These are phyloP conservation scores for Grosmannia serpens DNA, from an alignment of 2,329 filamentous ascomycete species.

Conservation along the genomic window DNA sequence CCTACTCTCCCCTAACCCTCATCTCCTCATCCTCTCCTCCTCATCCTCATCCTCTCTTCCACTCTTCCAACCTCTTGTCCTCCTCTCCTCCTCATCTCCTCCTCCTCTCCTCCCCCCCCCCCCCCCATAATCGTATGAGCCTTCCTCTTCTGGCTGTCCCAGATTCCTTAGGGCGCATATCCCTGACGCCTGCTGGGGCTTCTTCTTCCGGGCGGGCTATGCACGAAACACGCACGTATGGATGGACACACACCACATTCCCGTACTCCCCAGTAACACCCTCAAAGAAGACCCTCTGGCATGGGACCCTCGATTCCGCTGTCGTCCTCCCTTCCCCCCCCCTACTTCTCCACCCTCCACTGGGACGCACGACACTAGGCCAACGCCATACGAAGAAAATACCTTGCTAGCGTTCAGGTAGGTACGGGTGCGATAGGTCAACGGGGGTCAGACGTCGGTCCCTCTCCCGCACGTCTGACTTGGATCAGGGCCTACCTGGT, in stretches of 20 bases:
- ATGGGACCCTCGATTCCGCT: not conserved
- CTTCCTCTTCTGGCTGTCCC: too few relatives aligned
- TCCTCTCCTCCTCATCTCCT: not conserved
- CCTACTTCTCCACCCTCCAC: not conserved
- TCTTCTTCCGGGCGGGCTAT: not conserved
- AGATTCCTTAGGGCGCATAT: not conserved
- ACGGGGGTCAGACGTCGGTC: constrained; percentile 1
- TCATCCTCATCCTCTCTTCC: not conserved
- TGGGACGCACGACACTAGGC: not conserved
- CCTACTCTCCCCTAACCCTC: not conserved
- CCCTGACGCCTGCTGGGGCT: not conserved
- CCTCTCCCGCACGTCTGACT: constrained; percentile 4
- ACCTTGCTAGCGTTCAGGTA: not conserved
- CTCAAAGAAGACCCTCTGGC: not conserved
- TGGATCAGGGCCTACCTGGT: constrained; percentile 2
- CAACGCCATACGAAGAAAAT: not conserved
- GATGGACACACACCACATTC: not conserved
- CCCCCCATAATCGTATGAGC: not conserved
- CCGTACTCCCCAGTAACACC: not conserved
- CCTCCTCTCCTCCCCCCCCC: too few relatives aligned
- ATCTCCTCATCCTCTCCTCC: too few relatives aligned
- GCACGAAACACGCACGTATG: not conserved
- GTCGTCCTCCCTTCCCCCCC: not conserved
- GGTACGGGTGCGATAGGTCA: not conserved
- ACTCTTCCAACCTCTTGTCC: not conserved